Evolutionary conservation across 2,329 filamentous ascomycete species (phyloP).

Genomic region (Neofusicoccum cordaticola): DNA sequence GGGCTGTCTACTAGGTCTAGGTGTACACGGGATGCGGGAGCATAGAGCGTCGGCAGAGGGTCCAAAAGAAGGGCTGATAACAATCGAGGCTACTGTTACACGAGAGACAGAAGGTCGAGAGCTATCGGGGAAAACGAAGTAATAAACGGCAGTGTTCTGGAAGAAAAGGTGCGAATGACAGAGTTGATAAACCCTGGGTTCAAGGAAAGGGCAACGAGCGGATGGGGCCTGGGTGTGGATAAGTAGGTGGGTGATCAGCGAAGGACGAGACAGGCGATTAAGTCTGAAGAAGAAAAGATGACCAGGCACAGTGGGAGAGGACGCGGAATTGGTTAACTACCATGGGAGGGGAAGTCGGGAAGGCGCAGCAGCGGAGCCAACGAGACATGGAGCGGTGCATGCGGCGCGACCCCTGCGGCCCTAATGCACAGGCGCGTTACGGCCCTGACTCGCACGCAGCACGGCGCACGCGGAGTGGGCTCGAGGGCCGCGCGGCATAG

Average conservation of each 20-base stretch:
- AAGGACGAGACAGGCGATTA: slow-evolving; percentile 37
- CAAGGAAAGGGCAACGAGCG: slow-evolving; percentile 35
- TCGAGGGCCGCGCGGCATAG: slow-evolving; percentile 35
- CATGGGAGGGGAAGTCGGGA: slow-evolving; percentile 23
- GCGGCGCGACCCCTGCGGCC: slow-evolving; percentile 29
- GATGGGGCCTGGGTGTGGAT: slow-evolving; percentile 35
- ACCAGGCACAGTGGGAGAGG: slow-evolving; percentile 37
- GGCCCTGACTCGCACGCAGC: slow-evolving; percentile 18
- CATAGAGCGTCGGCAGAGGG: not conserved
- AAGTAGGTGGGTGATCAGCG: slow-evolving; percentile 40
- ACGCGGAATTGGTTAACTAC: slow-evolving; percentile 35
- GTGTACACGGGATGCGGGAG: not conserved
- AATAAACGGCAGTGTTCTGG: slow-evolving; percentile 28
- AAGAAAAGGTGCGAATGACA: slow-evolving; percentile 37
- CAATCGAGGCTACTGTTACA: slow-evolving; percentile 30
- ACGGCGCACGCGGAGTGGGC: slow-evolving; percentile 15
- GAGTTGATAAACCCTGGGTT: slow-evolving; percentile 43
- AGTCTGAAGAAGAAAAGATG: slow-evolving; percentile 43
- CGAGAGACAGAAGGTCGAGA: slow-evolving; percentile 26
- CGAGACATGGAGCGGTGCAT: slow-evolving; percentile 31
- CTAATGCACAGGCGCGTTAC: slow-evolving; percentile 15
- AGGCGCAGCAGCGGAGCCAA: slow-evolving; percentile 39
- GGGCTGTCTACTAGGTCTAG: slow-evolving; percentile 38
- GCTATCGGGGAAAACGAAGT: slow-evolving; percentile 36
- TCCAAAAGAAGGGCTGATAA: slow-evolving; percentile 40